Base-by-base conservation (phyloP, 1,284 basidiomycete species). In the Pholiota adiposa region DNA sequence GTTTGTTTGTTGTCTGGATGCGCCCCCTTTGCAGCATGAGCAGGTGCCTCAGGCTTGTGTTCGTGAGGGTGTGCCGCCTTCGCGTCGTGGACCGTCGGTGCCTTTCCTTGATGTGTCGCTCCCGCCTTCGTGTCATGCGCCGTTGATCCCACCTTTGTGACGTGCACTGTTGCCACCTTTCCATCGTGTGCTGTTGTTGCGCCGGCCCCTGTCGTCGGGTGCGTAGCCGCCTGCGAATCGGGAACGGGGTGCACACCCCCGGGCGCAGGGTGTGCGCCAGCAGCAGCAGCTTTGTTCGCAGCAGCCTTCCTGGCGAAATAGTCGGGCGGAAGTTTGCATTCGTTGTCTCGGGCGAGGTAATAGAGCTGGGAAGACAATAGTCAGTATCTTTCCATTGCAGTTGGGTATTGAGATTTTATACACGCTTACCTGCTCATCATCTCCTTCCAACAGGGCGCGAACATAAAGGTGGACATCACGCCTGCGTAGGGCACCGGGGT, bases 321-420 rank as follows among this genome's bases (percentile, higher is more conserved):
- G 33, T 57, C 34, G 27, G 62, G 58, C 43, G 58, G 54, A 1
- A 40, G 40, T 36, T 51, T 50, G 50, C 52, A 56, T 11, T 44
- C 19, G n/a, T 44, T 21, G 18, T 29, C 9, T 14, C 46, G 46
- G 4, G 25, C 46, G 11, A 41, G 40, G 11, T 41, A 21, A 5
- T 19, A 8, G 6, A 41, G 19, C 51, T 55, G 14, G 31, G 18
- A 23, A 54, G 48, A 44, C 21, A 12, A 4, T n/a, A 3, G 14
- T 55, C 2, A 25, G 41, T 3, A 12, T 11, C n/a, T n/a, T n/a
- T n/a, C n/a, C 12, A 16, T 3, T 41, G 29, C 18, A 4, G 18
- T 9, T 9, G 14, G 4, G 16, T 18, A 41, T 4, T 8, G 18
- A 41, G 5, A 41, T 8, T 5, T 8, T 18, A 4, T 21, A 8